Conservation (phyloP, 2,329 filamentous ascomycete species). For the Sphaerulina vaccinii region DNA sequence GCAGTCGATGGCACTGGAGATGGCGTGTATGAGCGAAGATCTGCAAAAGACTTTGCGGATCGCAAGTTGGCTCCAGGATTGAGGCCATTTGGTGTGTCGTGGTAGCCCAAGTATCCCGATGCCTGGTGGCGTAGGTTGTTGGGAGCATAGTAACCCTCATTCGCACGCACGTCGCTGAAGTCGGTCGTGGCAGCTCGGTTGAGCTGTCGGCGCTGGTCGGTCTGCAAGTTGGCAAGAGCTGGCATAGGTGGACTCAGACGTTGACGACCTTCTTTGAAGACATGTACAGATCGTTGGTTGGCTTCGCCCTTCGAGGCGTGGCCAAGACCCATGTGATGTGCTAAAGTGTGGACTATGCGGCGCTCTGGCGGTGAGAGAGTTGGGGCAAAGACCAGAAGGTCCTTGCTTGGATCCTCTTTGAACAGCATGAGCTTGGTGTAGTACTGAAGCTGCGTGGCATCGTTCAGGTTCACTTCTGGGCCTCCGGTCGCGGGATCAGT, state of each 20-base stretch:
- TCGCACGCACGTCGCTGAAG: conserved; percentile 79
- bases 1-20: conserved; percentile 88
- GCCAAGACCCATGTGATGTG: conserved; percentile 89
- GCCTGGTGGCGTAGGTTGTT: conserved; percentile 76
- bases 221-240: conserved; percentile 67
- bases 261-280: conserved; percentile 68
- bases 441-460: conserved; percentile 79
- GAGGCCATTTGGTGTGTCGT: conserved; percentile 66
- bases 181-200: conserved; percentile 97
- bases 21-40: conserved; percentile 90
- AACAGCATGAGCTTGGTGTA: conserved; percentile 90
- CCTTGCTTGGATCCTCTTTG: conserved; percentile 73
- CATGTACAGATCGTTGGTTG: conserved; percentile 84
- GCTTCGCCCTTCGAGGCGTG: conserved; percentile 87
- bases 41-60: conserved; percentile 93
- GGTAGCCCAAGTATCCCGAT: conserved; percentile 72
- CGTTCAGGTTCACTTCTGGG: conserved; percentile 82
- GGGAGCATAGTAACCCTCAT: conserved; percentile 70
- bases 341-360: conserved; percentile 87
- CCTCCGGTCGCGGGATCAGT: conserved; percentile 24
- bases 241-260: conserved; percentile 61
- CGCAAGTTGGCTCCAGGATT: conserved; percentile 77
- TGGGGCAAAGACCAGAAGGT: conserved; percentile 80
- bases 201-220: conserved; percentile 77
- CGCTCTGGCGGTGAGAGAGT: conserved; percentile 79